Evolutionary conservation across 2,329 filamentous ascomycete species (phyloP).

Genomic region (Aspergillus ustus): DNA sequence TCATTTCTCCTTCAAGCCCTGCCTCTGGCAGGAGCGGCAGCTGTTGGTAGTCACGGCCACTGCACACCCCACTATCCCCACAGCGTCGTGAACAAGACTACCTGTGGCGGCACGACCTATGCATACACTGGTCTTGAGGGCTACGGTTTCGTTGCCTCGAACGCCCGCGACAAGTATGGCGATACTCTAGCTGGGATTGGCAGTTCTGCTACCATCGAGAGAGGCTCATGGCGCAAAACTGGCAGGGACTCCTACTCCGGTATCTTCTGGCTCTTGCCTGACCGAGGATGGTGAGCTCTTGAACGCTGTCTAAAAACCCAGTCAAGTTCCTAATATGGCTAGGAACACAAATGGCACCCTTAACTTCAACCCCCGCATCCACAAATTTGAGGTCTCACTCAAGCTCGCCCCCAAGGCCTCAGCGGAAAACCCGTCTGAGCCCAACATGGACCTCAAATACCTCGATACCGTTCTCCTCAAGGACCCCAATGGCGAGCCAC

Average conservation of each 20-base stretch:
- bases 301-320: neutral
- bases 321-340: constrained; percentile 4
- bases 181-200: constrained; percentile 72
- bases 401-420: constrained; percentile 59
- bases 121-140: constrained; percentile 70
- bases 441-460: constrained; percentile 68
- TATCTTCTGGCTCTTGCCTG: constrained; percentile 66
- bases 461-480: constrained; percentile 68
- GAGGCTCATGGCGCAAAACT: constrained; percentile 61
- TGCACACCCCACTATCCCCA: neutral
- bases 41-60: constrained; percentile 12
- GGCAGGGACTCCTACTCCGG: constrained; percentile 61
- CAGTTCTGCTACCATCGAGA: constrained; percentile 67
- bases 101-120: constrained; percentile 65
- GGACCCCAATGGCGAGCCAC: constrained; percentile 64
- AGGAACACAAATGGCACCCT: constrained; percentile 24
- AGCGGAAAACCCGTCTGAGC: constrained; percentile 55
- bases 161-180: constrained; percentile 67
- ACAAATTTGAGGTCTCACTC: constrained; percentile 68
- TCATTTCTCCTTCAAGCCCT: constrained; percentile 22
- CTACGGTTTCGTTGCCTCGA: constrained; percentile 64
- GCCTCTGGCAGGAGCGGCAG: constrained; percentile 24
- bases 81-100: constrained; percentile 52
- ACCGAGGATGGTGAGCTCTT: constrained; percentile 65
- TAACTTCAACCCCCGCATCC: constrained; percentile 65